Percentiles rank a stretch among this genome's conserved stretches.
Evolutionary conservation across 1,139 yeast species (phyloP).

Genomic region (Magnusiomyces suaveolens): DNA sequence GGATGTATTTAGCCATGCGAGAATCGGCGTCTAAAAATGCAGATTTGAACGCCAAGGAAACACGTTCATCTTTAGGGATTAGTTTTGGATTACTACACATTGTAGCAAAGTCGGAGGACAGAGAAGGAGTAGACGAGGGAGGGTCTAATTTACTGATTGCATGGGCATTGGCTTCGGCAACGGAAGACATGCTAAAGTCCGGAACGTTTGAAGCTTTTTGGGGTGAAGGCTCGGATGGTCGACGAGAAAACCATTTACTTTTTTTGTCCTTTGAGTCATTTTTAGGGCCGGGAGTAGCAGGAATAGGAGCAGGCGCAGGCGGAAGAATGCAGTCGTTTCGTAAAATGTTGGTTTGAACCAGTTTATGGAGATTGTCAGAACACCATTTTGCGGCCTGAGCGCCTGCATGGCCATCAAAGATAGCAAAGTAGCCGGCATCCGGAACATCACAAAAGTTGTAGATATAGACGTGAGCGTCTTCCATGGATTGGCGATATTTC

Average conservation of each 20-base stretch:
- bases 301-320: not conserved
- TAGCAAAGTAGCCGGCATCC: constrained; percentile 94
- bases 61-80: constrained; percentile 14
- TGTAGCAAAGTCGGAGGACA: not conserved
- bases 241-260: not conserved
- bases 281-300: not conserved
- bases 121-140: not conserved
- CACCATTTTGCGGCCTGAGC: constrained; percentile 92
- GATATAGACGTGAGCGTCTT: constrained; percentile 89
- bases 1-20: constrained; percentile 43
- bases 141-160: not conserved
- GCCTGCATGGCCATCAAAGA: constrained; percentile 98
- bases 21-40: constrained; percentile 66
- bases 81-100: not conserved
- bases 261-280: not conserved
- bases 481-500: constrained; percentile 83
- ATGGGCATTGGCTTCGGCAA: not conserved
- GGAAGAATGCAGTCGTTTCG: constrained; percentile 6
- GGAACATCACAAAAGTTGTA: constrained; percentile 82
- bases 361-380: constrained; percentile 71
- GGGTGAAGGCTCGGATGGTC: not conserved
- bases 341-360: constrained; percentile 46
- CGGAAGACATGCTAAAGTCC: not conserved
- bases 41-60: constrained; percentile 30
- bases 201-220: not conserved